These are phyloP conservation scores for Candida maris DNA, from an alignment of 805 yeast genomes.

Conservation along the genomic window DNA sequence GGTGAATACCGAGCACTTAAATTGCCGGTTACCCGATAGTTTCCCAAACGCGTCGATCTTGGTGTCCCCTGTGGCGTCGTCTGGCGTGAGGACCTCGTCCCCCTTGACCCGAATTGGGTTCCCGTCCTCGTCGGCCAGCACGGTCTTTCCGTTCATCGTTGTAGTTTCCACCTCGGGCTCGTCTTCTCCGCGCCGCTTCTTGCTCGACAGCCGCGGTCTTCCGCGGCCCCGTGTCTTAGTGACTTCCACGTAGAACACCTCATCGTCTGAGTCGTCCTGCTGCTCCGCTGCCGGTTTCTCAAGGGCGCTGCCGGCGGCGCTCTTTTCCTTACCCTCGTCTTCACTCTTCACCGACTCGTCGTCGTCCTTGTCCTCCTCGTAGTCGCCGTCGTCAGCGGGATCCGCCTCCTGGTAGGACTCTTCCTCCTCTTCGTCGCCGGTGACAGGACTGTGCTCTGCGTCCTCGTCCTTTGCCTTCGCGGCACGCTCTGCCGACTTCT, in stretches of 20 bases:
- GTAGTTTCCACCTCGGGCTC: slow-evolving; percentile 19
- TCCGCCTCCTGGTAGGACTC: slow-evolving; percentile 17
- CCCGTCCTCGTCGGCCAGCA: slow-evolving; percentile 58
- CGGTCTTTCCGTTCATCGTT: slow-evolving; percentile 30
- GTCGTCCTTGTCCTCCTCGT: slow-evolving; percentile 21
- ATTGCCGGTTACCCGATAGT: slow-evolving; percentile 68
- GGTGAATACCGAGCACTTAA: slow-evolving; percentile 66
- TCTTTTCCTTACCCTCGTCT: slow-evolving; percentile 17
- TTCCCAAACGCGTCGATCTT: slow-evolving; percentile 70
- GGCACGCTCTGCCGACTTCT: slow-evolving; percentile 4
- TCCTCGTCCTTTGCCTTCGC: background rate
- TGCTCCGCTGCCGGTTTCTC: slow-evolving; percentile 15
- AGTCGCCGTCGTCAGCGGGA: slow-evolving; percentile 21
- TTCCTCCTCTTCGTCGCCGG: slow-evolving; percentile 17
- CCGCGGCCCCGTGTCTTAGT: slow-evolving; percentile 29
- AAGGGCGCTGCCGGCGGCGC: slow-evolving; percentile 12
- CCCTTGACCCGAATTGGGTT: slow-evolving; percentile 57
- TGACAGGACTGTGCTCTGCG: background rate
- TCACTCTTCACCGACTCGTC: slow-evolving; percentile 20
- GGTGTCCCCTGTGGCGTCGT: slow-evolving; percentile 72
- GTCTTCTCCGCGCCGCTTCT: slow-evolving; percentile 25
- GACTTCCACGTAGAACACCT: slow-evolving; percentile 17
- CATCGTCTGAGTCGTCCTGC: no score
- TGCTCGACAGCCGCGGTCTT: slow-evolving; percentile 26
- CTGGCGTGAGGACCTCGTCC: slow-evolving; percentile 76